A percentile compares a stretch with the other conserved stretches of the same genome.
phyloP scores from a whole-genome alignment of 177 flowering plant species.

The Vitis hybrid region DNA sequence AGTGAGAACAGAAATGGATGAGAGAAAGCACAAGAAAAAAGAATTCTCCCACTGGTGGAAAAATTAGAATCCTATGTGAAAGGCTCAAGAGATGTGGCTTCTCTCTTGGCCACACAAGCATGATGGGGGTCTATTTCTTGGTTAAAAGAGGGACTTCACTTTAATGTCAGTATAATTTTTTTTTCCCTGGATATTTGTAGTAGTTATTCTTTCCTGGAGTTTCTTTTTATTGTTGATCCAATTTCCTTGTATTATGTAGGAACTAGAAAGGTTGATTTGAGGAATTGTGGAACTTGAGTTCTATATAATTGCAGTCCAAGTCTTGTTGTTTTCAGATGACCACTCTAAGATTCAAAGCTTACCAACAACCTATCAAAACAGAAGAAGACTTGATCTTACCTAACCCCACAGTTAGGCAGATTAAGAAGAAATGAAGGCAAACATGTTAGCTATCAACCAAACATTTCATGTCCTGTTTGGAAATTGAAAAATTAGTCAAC shows the following conservation, averaged over 20 bases:
- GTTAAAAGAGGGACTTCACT: no score
- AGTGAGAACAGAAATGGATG: no score
- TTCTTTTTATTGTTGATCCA: background rate
- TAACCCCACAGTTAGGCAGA: background rate
- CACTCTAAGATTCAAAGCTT: background rate
- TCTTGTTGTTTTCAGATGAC: background rate
- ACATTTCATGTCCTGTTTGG: background rate
- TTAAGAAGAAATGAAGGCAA: no score
- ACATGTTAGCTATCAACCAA: background rate
- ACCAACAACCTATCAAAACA: background rate
- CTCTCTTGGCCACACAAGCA: no score
- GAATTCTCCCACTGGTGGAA: no score
- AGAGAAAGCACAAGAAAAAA: no score
- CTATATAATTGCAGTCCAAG: background rate
- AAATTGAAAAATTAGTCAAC: background rate
- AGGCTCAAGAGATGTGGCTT: no score
- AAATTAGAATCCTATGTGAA: no score
- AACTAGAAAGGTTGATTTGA: background rate
- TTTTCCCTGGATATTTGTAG: background rate
- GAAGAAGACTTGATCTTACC: no score
- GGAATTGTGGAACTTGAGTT: background rate
- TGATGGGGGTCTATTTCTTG: no score
- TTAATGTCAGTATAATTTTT: no score
- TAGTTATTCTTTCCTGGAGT: background rate
- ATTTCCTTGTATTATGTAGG: background rate